These are phyloP conservation scores for Karstenula rhodostoma DNA, from an alignment of 2,329 filamentous ascomycete genomes.

Conservation along the genomic window DNA sequence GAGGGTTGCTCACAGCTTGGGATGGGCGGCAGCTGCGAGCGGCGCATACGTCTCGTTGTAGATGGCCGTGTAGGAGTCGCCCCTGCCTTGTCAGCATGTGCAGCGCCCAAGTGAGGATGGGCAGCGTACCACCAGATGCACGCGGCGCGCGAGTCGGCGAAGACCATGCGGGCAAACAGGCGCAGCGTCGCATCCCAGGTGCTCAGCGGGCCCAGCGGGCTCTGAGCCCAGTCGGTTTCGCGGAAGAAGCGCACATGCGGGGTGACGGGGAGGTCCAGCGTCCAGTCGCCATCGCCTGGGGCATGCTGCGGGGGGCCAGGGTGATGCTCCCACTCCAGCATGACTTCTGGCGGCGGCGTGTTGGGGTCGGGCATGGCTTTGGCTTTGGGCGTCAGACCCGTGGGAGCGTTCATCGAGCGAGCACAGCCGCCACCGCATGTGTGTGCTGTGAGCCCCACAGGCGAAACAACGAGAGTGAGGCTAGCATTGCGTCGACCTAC, in stretches of 20 bases:
- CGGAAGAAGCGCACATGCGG: conserved; percentile 46
- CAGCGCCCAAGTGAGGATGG: not conserved
- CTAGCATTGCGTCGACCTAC: not conserved
- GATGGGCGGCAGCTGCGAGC: conserved; percentile 37
- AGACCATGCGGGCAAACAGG: conserved; percentile 40
- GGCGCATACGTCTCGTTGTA: conserved; percentile 44
- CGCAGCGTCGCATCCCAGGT: conserved; percentile 39
- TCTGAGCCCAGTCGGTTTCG: conserved; percentile 37
- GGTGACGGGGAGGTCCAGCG: conserved; percentile 36
- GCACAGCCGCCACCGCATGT: not conserved
- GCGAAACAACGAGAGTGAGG: not conserved
- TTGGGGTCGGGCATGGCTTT: not conserved
- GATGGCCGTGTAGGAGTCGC: conserved; percentile 40
- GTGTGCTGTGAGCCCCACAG: not conserved
- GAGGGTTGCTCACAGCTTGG: conserved; percentile 26
- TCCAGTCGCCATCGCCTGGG: conserved; percentile 33
- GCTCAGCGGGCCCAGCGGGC: conserved; percentile 34
- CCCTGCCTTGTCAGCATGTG: conserved; percentile 17
- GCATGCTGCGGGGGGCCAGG: not conserved
- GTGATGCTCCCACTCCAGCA: not conserved
- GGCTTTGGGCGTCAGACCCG: not conserved
- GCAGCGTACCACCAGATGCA: conserved; percentile 44
- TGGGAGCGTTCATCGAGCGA: not conserved
- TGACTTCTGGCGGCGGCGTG: conserved; percentile 8
- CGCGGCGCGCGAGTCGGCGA: conserved; percentile 42